Conservation (phyloP, 2,329 filamentous ascomycete species). For the Aspergillus brasiliensis region DNA sequence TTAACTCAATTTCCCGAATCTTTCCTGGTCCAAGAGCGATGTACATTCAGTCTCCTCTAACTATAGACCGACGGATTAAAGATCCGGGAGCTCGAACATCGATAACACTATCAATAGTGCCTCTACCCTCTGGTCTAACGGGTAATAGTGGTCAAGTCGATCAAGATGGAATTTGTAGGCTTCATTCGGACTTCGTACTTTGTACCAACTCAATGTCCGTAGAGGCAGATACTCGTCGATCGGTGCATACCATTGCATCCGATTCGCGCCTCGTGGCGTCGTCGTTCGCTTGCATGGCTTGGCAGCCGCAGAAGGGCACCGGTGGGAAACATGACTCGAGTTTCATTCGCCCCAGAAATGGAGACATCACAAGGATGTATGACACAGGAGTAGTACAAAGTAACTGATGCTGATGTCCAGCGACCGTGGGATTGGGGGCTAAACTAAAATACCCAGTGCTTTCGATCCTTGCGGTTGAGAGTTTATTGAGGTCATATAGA, state of each 20-base stretch:
- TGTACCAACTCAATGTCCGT: not conserved
- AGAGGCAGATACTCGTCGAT: slow-evolving; percentile 18
- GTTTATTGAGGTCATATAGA: too few species aligned
- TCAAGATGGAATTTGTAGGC: not conserved
- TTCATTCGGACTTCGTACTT: not conserved
- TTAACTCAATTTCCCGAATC: not conserved
- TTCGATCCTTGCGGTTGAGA: not conserved
- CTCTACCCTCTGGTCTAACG: not conserved
- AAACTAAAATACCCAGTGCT: not conserved
- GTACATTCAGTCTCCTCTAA: not conserved
- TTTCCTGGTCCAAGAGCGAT: not conserved
- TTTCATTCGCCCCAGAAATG: not conserved
- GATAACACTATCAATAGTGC: not conserved
- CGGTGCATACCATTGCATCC: slow-evolving; percentile 20
- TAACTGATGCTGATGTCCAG: not conserved
- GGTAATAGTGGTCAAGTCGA: not conserved
- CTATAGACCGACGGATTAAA: not conserved
- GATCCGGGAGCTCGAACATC: not conserved
- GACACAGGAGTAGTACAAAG: not conserved
- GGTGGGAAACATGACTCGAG: slow-evolving; percentile 11
- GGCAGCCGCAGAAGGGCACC: slow-evolving; percentile 7
- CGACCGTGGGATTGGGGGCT: not conserved
- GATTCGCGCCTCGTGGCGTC: slow-evolving; percentile 22
- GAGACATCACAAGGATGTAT: not conserved
- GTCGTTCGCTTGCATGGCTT: slow-evolving; percentile 13